phyloP scores from a whole-genome alignment of 306 rosid genomes.

The Clitoria ternatea region DNA sequence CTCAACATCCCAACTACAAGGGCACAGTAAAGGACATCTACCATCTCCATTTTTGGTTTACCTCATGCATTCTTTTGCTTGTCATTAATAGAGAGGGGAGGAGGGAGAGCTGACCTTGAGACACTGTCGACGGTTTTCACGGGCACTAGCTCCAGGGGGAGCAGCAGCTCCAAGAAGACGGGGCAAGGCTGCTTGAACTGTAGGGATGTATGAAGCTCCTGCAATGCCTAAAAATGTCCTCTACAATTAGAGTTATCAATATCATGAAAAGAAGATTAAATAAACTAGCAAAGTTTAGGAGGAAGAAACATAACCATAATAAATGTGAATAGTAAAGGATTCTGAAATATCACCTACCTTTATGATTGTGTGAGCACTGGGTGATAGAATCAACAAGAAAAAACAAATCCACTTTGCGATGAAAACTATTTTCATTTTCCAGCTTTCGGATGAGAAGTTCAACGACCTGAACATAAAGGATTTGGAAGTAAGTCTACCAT shows the following conservation, averaged over 20 bases:
- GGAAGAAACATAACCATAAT: not conserved
- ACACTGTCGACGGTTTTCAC: slow-evolving; percentile 99
- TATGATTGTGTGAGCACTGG: slow-evolving; percentile 90
- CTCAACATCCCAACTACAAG: not conserved
- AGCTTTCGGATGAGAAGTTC: slow-evolving; percentile 92
- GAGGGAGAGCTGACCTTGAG: slow-evolving; percentile 58
- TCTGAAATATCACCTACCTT: slow-evolving; percentile 43
- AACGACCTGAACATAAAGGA: slow-evolving; percentile 72
- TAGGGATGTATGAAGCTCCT: slow-evolving; percentile 93
- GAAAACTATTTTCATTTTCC: slow-evolving; percentile 84
- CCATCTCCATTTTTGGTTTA: not conserved
- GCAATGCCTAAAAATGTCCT: slow-evolving; percentile 68
- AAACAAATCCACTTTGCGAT: slow-evolving; percentile 93
- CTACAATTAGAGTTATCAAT: slow-evolving; percentile 7
- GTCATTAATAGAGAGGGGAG: not conserved
- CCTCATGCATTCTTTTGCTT: not conserved
- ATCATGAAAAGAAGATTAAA: slow-evolving; percentile 4
- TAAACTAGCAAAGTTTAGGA: slow-evolving; percentile 6
- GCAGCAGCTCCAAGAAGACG: slow-evolving; percentile 99
- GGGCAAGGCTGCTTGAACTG: slow-evolving; percentile 93
- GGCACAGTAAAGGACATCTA: not conserved
- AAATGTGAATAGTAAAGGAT: slow-evolving; percentile 4
- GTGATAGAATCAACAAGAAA: slow-evolving; percentile 99
- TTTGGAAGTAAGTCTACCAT: slow-evolving; percentile 17
- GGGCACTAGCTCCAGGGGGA: slow-evolving; percentile 84